Conservation (phyloP, 768 basidiomycete genomes). For the Boletus barrowsii region DNA sequence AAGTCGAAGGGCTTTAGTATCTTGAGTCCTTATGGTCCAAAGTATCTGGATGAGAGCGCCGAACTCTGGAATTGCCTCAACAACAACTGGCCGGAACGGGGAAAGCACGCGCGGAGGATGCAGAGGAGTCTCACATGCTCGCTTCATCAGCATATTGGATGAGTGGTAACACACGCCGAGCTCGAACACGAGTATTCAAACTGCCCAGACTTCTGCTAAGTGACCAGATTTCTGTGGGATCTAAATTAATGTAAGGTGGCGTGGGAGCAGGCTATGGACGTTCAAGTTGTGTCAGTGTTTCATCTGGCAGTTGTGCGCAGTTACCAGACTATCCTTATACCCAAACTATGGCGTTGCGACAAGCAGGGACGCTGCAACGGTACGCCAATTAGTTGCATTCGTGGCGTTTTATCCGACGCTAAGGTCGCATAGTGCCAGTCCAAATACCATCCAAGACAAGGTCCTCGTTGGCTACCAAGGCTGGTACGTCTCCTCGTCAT, state of each 20-base stretch:
- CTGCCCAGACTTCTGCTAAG: constrained; percentile 1
- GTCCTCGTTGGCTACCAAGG: constrained; percentile 86
- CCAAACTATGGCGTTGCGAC: background rate
- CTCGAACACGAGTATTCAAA: constrained; percentile 1
- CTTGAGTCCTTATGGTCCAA: no score
- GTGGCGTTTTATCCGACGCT: background rate
- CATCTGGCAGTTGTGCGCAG: no score
- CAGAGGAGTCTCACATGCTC: background rate
- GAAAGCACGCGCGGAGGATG: background rate
- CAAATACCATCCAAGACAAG: constrained; percentile 79
- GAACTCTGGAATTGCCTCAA: background rate
- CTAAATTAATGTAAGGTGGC: no score
- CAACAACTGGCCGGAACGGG: background rate
- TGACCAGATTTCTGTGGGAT: no score
- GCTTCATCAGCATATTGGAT: background rate
- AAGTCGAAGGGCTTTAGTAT: no score
- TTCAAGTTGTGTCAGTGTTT: no score
- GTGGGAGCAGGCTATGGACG: no score
- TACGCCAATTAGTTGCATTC: background rate
- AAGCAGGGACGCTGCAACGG: background rate
- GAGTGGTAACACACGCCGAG: background rate
- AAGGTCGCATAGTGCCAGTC: constrained; percentile 47
- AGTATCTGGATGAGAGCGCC: background rate
- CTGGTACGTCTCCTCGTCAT: constrained; percentile 44
- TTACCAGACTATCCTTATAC: no score